Conservation (phyloP, 2,329 filamentous ascomycete species). For the Emmonsiellopsis sp. region DNA sequence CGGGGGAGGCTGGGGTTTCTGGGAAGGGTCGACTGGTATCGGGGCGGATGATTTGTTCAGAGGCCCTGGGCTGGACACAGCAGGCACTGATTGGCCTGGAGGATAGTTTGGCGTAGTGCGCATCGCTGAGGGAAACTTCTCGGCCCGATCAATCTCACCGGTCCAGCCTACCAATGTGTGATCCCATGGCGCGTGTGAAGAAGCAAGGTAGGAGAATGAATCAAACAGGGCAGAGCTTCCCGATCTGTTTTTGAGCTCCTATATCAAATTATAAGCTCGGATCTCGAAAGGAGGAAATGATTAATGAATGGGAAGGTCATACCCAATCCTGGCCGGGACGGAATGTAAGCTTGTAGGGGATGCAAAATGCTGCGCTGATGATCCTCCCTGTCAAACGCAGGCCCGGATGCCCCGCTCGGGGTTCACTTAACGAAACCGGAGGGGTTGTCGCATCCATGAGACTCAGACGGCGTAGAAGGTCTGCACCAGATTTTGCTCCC, state of each 20-base stretch:
- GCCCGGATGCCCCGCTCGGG: slow-evolving; percentile 44
- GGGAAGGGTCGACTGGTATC: slow-evolving; percentile 50
- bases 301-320: slow-evolving; percentile 14
- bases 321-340: slow-evolving; percentile 48
- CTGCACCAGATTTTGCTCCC: slow-evolving; percentile 38
- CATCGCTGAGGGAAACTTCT: slow-evolving; percentile 8
- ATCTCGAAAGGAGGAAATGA: background rate
- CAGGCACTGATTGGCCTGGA: background rate
- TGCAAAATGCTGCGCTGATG: slow-evolving; percentile 55
- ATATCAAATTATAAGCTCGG: slow-evolving; percentile 7
- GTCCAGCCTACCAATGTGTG: slow-evolving; percentile 94
- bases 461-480: slow-evolving; percentile 46
- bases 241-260: slow-evolving; percentile 68
- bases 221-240: slow-evolving; percentile 90
- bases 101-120: slow-evolving; percentile 5
- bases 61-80: slow-evolving; percentile 30
- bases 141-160: slow-evolving; percentile 61
- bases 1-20: slow-evolving; percentile 48
- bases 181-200: slow-evolving; percentile 75
- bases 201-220: slow-evolving; percentile 78
- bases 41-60: slow-evolving; percentile 71
- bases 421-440: slow-evolving; percentile 40
- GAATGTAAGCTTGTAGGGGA: slow-evolving; percentile 51
- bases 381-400: slow-evolving; percentile 52
- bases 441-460: slow-evolving; percentile 30